Base-by-base conservation (phyloP, 2,329 filamentous ascomycete genomes). In the Colletotrichum sp. region DNA sequence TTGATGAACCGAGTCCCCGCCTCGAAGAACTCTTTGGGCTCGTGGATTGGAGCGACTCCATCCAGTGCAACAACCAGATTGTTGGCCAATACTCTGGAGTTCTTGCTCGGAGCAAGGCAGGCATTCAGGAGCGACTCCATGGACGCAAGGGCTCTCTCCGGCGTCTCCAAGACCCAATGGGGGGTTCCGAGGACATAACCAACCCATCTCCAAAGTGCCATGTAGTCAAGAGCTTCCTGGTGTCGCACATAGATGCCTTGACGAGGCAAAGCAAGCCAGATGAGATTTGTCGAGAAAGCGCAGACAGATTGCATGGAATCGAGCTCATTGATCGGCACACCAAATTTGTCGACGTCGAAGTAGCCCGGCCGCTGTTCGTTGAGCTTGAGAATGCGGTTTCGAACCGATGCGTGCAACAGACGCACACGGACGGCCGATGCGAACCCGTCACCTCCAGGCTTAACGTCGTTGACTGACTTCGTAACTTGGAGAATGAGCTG, bases 371-470 rank as follows among this genome's bases (percentile, higher is more conserved):
- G 85, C 62, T 88, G 82, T 21, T 86, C 81, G 32, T 88, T 88
- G 6, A 94, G 86, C 63, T 88, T 89, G 80, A 93, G 85, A 71
- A 94, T 93, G 13, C 91, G 89, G 71, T 90, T 86, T 7, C 93
- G 89, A 10, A 94, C 93, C 1, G 90, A 89, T 1, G 92, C 90
- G 79, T 94, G 93, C 4, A 94, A 86, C 2, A 94, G 85, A 13
- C 93, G 88, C 8, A 94, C 93, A 6, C 92, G 89, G 13, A 94
- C 87, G 3, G 91, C 91, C 4, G 92, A 92, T 6, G 88, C 86
- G 76, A 90, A 90, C 1, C 92, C 93, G 12, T 89, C 89, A 5
- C 92, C 92, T 2, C 90, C 91, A 4, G 91, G 91, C 77, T 91
- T 86, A 72, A 93, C 90, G 2, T 87, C 88, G n/a, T 90, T 87